A percentile compares a stretch with the other conserved stretches of the same genome.
Evolutionary conservation across 805 yeast species (phyloP).

Genomic region (Geotrichum ghanense): DNA sequence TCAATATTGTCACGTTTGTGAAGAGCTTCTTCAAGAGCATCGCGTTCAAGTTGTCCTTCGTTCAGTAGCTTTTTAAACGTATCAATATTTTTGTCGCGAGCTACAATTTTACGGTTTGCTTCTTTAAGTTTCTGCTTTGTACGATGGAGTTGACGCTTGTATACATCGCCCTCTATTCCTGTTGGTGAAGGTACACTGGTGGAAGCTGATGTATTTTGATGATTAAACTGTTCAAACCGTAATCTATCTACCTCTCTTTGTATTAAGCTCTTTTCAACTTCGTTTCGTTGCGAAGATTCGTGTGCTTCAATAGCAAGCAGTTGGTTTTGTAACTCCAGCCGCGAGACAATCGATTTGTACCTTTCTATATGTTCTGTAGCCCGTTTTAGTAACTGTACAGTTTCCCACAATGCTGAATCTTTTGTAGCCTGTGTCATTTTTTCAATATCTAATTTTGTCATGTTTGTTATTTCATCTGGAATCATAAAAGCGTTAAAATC

Average conservation of each 20-base stretch:
- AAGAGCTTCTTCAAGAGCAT: slow-evolving; percentile 4
- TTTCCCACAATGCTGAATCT: background rate
- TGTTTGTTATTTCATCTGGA: background rate
- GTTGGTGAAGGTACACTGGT: background rate
- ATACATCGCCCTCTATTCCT: slow-evolving; percentile 23
- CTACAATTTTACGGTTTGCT: slow-evolving; percentile 32
- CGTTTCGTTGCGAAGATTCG: slow-evolving; percentile 34
- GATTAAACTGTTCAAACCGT: slow-evolving; percentile 26
- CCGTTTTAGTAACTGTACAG: background rate
- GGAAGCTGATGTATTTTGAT: slow-evolving; percentile 24
- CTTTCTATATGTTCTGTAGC: background rate
- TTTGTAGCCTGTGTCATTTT: background rate
- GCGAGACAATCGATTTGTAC: slow-evolving; percentile 7
- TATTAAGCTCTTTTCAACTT: slow-evolving; percentile 35
- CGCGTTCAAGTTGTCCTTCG: slow-evolving; percentile 10
- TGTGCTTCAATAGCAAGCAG: slow-evolving; percentile 33
- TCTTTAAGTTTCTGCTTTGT: slow-evolving; percentile 36
- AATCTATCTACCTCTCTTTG: slow-evolving; percentile 36
- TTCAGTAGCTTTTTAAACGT: slow-evolving; percentile 27
- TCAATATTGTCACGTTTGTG: too few species aligned
- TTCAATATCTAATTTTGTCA: background rate
- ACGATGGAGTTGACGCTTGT: slow-evolving; percentile 27
- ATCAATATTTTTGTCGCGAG: slow-evolving; percentile 35
- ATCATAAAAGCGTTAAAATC: background rate
- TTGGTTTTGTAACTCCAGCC: slow-evolving; percentile 27